These are phyloP conservation scores for Populus ilicifolia DNA, from an alignment of 345 rosid genomes.

Conservation along the genomic window DNA sequence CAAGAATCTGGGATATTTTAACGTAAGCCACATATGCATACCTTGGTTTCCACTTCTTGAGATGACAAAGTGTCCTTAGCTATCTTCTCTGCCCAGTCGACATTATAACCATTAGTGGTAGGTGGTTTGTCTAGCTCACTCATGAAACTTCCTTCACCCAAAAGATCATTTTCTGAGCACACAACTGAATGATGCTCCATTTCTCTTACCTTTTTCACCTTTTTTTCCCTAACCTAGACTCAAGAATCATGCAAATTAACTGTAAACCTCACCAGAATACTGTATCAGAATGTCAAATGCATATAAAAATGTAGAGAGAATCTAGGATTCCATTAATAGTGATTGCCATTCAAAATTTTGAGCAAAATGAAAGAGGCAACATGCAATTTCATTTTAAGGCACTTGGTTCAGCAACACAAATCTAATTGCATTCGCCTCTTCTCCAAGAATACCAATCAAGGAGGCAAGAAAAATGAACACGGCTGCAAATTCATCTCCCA, in stretches of 20 bases:
- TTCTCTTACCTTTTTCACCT: constrained; percentile 48
- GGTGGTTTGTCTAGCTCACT: constrained; percentile 27
- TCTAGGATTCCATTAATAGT: neutral
- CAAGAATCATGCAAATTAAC: constrained; percentile 12
- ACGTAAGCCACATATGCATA: constrained; percentile 15
- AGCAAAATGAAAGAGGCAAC: neutral
- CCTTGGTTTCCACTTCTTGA: constrained; percentile 36
- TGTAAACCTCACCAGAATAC: constrained; percentile 1
- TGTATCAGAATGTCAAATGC: neutral
- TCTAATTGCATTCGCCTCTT: neutral
- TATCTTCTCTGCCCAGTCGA: constrained; percentile 31
- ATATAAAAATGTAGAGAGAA: neutral
- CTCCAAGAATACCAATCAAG: neutral
- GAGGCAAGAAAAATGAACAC: neutral
- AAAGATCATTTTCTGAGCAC: constrained; percentile 50
- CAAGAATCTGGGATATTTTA: neutral
- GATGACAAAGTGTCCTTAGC: constrained; percentile 18
- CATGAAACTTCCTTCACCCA: constrained; percentile 51
- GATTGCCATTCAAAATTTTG: neutral
- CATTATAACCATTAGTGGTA: constrained; percentile 35
- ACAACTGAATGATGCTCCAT: constrained; percentile 32
- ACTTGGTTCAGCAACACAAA: neutral
- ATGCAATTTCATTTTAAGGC: neutral
- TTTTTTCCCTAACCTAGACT: constrained; percentile 47
- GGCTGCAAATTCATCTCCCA: neutral